Evolutionary conservation across 2,329 filamentous ascomycete species (phyloP), one percentile per base, ranked within the genome.

Genomic region (Fusarium xylarioides): DNA sequence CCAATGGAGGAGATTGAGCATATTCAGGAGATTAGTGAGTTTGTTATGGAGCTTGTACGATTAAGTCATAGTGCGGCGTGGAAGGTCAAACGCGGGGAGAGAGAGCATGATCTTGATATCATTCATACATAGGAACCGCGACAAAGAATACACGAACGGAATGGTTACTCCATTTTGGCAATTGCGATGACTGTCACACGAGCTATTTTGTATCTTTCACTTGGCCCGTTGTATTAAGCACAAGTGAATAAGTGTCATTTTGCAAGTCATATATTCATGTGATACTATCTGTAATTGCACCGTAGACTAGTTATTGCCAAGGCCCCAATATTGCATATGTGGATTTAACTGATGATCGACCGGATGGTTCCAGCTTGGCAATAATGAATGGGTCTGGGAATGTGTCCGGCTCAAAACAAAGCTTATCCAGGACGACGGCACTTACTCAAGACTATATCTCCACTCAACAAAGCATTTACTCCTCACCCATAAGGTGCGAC

Each of bases 1-100:
- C 69, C 71, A 1, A 64, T 60, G 69, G 71, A 74, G 15, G 71
- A 74, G 37, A 74, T 74, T n/a, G 71, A 71, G 11, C 67, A 73
- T 14, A 74, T 74, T 1, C 71, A 65, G 26, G 71, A 74, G 49
- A 74, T 74, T 7, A 71, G 71, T 16, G 71, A 74, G 15, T 74
- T 68, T 34, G 71, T 74, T 0, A 74, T 74, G 71, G 71, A 74
- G n/a, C 71, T 74, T 34, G 71, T 74, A 5, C 57, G 71, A 11
- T 58, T 74, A 15, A 71, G 59, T 50, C 71, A 74, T 37, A 74
- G 71, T 58, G 71, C 71, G 18, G 71, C 71, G 3, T 74, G 70
- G 71, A 74, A 74, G 16, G 71, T 63, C 1, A 74, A 74, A 35
- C 46, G 68, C 3, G 71, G 71, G 0, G 71, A 74, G 26, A 71